Conservation (phyloP, 768 basidiomycete genomes). For the Kwoniella europaea region DNA sequence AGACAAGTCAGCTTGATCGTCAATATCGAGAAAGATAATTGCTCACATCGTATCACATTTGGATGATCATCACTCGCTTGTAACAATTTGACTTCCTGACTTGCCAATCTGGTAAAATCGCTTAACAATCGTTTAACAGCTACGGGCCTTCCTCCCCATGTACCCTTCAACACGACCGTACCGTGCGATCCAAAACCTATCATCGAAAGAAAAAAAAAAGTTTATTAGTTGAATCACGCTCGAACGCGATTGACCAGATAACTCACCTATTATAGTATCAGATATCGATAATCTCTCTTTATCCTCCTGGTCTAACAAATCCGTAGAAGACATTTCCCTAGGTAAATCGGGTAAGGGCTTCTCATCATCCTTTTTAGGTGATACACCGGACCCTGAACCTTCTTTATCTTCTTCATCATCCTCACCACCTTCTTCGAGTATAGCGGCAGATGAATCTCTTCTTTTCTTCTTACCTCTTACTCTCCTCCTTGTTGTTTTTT, state of each 20-base stretch:
- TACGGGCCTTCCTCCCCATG: conserved; percentile 94
- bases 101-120: conserved; percentile 92
- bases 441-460: conserved; percentile 53
- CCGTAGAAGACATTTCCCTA: conserved; percentile 42
- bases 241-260: neutral
- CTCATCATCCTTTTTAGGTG: conserved; percentile 43
- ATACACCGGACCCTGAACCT: conserved; percentile 28
- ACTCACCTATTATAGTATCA: conserved; percentile 59
- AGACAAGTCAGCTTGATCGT: conserved; percentile 12
- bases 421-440: conserved; percentile 52
- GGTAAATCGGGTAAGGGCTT: conserved; percentile 46
- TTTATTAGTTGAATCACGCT: neutral
- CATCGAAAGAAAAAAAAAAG: neutral
- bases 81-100: conserved; percentile 88
- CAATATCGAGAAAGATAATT: neutral
- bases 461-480: conserved; percentile 65
- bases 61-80: conserved; percentile 98
- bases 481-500: conserved; percentile 50
- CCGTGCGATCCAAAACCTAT: conserved; percentile 94
- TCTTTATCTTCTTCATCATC: conserved; percentile 49
- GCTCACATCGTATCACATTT: conserved; percentile 74
- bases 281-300: conserved; percentile 55
- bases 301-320: conserved; percentile 43
- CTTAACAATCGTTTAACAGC: conserved; percentile 96
- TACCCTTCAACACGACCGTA: conserved; percentile 91